Evolutionary conservation across 352 stramenopile species (phyloP).

Genomic region (Saprolegnia parasitica): DNA sequence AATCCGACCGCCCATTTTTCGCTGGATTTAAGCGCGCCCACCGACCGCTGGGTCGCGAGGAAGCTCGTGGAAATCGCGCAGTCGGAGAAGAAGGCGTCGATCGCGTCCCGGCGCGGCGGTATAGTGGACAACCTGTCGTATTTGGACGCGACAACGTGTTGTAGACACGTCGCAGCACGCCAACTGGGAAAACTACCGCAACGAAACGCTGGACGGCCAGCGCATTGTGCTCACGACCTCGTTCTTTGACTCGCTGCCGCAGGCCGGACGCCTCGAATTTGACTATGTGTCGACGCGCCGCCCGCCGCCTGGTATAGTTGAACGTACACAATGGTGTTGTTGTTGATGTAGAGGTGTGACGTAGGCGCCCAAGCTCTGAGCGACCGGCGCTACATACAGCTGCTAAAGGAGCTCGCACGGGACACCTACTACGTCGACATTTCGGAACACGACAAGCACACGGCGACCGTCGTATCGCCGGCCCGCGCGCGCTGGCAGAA

Average conservation of each 20-base stretch:
- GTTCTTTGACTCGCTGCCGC: conserved; percentile 76
- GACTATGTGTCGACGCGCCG: conserved; percentile 86
- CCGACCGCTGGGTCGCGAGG: conserved; percentile 62
- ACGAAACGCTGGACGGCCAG: conserved; percentile 78
- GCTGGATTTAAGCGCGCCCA: conserved; percentile 68
- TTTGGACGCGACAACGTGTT: not conserved
- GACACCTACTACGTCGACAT: conserved; percentile 22
- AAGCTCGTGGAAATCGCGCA: conserved; percentile 84
- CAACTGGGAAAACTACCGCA: conserved; percentile 91
- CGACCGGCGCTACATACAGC: conserved; percentile 60
- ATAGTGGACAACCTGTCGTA: not conserved
- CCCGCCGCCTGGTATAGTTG: conserved; percentile 47
- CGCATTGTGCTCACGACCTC: conserved; percentile 60
- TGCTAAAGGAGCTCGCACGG: conserved; percentile 52
- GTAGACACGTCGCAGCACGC: conserved; percentile 83
- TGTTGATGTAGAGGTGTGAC: not conserved
- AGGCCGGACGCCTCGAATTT: conserved; percentile 73
- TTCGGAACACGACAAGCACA: not conserved
- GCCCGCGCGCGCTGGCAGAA: conserved; percentile 21
- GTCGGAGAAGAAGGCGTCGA: conserved; percentile 58
- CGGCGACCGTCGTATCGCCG: not conserved
- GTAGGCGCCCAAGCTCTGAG: conserved; percentile 41
- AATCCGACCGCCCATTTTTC: conserved; percentile 80
- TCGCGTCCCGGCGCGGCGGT: conserved; percentile 35
- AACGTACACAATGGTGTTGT: not conserved